phyloP scores from a whole-genome alignment of 257 asterid genomes.

The Linaria vulgaris region DNA sequence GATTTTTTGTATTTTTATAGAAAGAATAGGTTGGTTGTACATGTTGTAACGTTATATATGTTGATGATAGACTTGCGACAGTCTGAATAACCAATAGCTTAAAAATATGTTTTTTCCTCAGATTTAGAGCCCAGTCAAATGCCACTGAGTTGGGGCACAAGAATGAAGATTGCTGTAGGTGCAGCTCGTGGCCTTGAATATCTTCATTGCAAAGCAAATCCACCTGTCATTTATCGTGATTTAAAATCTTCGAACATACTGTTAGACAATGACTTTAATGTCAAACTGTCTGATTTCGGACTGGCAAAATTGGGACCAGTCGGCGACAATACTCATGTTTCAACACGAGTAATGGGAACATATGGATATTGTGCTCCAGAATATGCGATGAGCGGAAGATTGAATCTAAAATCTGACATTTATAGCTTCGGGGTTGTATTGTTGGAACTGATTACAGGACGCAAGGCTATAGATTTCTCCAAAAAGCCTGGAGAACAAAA shows the following conservation, averaged over 20 bases:
- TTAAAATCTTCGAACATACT: constrained; percentile 80
- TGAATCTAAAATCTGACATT: constrained; percentile 85
- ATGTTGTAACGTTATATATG: background rate
- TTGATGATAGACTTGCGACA: background rate
- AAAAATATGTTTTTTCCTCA: constrained; percentile 15
- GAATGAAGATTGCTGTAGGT: constrained; percentile 78
- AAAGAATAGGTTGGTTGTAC: background rate
- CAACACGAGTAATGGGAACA: constrained; percentile 96
- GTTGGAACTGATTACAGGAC: constrained; percentile 84
- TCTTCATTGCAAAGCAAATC: constrained; percentile 83
- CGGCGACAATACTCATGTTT: constrained; percentile 86
- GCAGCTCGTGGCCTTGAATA: constrained; percentile 86
- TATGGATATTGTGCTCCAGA: constrained; percentile 94
- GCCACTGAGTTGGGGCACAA: constrained; percentile 75
- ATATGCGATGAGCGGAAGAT: constrained; percentile 79
- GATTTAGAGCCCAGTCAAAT: constrained; percentile 46
- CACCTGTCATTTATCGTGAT: constrained; percentile 87
- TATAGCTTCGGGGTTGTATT: constrained; percentile 89
- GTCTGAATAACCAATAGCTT: background rate
- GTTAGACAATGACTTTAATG: constrained; percentile 72
- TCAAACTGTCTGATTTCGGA: constrained; percentile 86
- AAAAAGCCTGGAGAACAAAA: constrained; percentile 64
- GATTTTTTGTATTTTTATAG: background rate
- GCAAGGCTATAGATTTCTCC: constrained; percentile 60
- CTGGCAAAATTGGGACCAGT: constrained; percentile 90